phyloP scores from a whole-genome alignment of 2,329 filamentous ascomycete genomes.

The Rhynchosporium agropyri region DNA sequence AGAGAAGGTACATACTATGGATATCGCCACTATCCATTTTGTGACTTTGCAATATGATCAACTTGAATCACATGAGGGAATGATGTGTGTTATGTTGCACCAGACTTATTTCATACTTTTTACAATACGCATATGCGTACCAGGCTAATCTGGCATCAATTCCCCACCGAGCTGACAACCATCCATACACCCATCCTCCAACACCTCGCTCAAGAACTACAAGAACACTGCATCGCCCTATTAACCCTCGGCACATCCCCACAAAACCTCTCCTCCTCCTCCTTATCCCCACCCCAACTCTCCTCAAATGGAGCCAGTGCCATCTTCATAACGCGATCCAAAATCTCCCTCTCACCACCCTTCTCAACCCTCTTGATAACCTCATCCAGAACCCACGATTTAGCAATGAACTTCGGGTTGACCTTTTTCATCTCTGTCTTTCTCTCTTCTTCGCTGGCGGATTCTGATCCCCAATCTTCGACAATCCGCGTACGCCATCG shows the following conservation, averaged over 20 bases:
- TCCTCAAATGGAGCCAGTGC: conserved; percentile 83
- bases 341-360: conserved; percentile 75
- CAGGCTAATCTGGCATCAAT: too few relatives aligned
- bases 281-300: conserved; percentile 67
- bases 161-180: too few relatives aligned
- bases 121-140: too few relatives aligned
- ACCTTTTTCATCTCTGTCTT: conserved; percentile 76
- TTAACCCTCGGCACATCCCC: conserved; percentile 79
- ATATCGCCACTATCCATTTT: too few relatives aligned
- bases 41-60: too few relatives aligned
- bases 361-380: conserved; percentile 88
- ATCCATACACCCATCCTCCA: too few relatives aligned
- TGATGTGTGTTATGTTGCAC: too few relatives aligned
- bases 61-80: too few relatives aligned
- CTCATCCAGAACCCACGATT: conserved; percentile 92
- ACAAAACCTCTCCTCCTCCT: conserved; percentile 81
- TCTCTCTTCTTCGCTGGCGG: conserved; percentile 62
- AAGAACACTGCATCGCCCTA: conserved; percentile 90
- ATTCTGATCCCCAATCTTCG: conserved; percentile 73
- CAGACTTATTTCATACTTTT: too few relatives aligned
- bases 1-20: too few relatives aligned
- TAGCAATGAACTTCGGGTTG: conserved; percentile 91
- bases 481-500: conserved; percentile 71
- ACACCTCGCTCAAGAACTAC: conserved; percentile 67
- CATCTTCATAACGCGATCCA: conserved; percentile 81